Base-by-base conservation (phyloP, 176 grass and related monocot genomes). In the Oryza glumipatula region DNA sequence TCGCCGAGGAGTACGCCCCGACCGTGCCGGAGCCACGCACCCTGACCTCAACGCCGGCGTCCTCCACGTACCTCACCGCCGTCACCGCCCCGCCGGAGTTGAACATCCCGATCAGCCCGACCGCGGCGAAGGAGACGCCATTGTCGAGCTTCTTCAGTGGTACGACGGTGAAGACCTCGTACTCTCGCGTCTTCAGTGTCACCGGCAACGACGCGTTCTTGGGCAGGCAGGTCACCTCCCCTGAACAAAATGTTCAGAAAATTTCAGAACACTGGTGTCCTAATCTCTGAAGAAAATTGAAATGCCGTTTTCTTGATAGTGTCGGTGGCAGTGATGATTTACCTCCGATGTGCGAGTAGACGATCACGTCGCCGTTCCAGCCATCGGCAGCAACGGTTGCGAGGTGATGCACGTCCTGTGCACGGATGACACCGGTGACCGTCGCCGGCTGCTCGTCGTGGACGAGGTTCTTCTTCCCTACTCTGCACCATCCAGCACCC, bases 1-100 rank as follows among this genome's bases (percentile, higher is more conserved):
- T 84, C n/a, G 72, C 49, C 3, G 92, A 97, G 74, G 85, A 90
- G 69, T 97, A 97, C 16, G 82, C 72, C 24, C 92, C 92, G 10
- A 85, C 49, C 3, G 8, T 88, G 23, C 94, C 92, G 0, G 87
- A 66, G 4, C 92, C 92, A 2, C 78, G 81, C 26, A 92, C n/a
- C 54, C 73, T 82, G 17, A 94, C 9, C 82, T 84, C 72, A 3
- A 90, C 68, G 9, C 36, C 69, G 23, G 26, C 19, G 9, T 72
- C 45, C 9, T 13, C 75, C 0, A 5, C 68, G 24, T 68, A 54
- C 10, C 61, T 84, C 38, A 94, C 6, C 46, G 72, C 87, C 76
- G 77, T 84, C 49, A 97, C 81, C 3, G 94, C 91, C 21, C 91
- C 91, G 10, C 94, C 89, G 61, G 91, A 94, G 74, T 97, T 97